These are phyloP conservation scores for Sporothrix variecibatus DNA, from an alignment of 2,329 filamentous ascomycete genomes.

Conservation along the genomic window DNA sequence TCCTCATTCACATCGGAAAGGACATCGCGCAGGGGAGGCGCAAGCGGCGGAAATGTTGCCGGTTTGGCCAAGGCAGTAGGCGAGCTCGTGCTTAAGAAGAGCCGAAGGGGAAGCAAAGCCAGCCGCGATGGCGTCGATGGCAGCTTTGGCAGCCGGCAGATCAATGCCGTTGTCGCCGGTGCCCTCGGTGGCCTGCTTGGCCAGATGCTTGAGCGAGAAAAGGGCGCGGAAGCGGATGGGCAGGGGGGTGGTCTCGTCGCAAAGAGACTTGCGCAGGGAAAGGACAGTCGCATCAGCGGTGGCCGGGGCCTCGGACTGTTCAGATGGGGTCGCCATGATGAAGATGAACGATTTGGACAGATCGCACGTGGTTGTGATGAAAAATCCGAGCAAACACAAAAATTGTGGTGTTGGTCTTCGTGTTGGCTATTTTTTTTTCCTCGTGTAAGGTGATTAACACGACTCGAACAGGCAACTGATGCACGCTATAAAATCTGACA, in stretches of 20 bases:
- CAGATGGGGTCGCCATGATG: slow-evolving; percentile 35
- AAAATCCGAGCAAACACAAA: neutral
- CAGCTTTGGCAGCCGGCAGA: slow-evolving; percentile 50
- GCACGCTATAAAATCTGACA: slow-evolving; percentile 11
- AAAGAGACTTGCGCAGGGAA: slow-evolving; percentile 72
- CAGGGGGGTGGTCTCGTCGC: slow-evolving; percentile 77
- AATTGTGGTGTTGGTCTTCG: neutral
- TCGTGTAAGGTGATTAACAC: slow-evolving; percentile 5
- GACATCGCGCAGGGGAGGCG: slow-evolving; percentile 68
- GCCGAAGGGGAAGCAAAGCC: slow-evolving; percentile 83
- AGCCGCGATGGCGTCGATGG: slow-evolving; percentile 81
- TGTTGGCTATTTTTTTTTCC: neutral
- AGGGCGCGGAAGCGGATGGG: slow-evolving; percentile 91
- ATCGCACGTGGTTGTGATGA: neutral
- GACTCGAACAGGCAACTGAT: slow-evolving; percentile 1
- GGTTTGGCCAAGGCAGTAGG: slow-evolving; percentile 94
- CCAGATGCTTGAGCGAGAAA: slow-evolving; percentile 95
- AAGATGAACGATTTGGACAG: neutral
- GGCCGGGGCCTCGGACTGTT: slow-evolving; percentile 28
- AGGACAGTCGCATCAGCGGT: slow-evolving; percentile 50
- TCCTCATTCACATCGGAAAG: slow-evolving; percentile 81
- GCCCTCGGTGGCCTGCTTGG: slow-evolving; percentile 53
- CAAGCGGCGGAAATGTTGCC: slow-evolving; percentile 70
- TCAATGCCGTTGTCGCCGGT: slow-evolving; percentile 42
- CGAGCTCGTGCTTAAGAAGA: slow-evolving; percentile 92